Base-by-base conservation (phyloP, 441 rosid genomes). In the Erodium trifolium region DNA sequence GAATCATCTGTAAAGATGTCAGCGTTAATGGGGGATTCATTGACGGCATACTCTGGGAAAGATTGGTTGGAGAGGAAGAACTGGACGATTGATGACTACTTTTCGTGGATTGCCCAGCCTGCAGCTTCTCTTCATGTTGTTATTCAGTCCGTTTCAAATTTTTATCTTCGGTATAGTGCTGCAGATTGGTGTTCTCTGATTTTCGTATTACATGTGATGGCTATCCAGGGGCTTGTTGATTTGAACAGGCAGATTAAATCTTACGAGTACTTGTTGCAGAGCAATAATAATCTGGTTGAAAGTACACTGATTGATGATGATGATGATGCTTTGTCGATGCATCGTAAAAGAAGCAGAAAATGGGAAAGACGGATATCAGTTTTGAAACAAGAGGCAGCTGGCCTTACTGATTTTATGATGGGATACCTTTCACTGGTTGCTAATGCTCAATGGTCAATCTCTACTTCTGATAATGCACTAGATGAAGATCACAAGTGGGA, bases 141-240 rank as follows among this genome's bases (percentile, higher is more conserved):
- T 74, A 84, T 90, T 68, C 77, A 79, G 39, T 85, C 82, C 70
- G 72, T 87, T 76, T 87, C 85, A 47, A 74, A 78, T 68, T 43
- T 77, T 65, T 90, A 76, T 76, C 77, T 84, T 49, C 73, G 76
- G 71, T 83, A 76, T 67, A 70, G 82, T 47, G 69, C 71, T 82
- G 78, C 77, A 69, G 82, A 83, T 73, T 83, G 81, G 74, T 84
- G 78, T 76, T 76, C 82, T 72, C 76, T 92, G 70, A 75, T 87
- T 63, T 89, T 82, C 79, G 68, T 81, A 69, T 78, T 90, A 72
- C 85, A 83, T 69, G 80, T 79, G 70, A 82, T 88, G 78, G 84
- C 86, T 76, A 78, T 95, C 78, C 98, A 90, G 83, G 87, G 96
- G 81, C 92, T 92, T 75, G 86, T 75, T 77, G 98, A 95, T 84